Base-by-base conservation (phyloP, 768 basidiomycete species). In the Coprinellus aureogranulatus region DNA sequence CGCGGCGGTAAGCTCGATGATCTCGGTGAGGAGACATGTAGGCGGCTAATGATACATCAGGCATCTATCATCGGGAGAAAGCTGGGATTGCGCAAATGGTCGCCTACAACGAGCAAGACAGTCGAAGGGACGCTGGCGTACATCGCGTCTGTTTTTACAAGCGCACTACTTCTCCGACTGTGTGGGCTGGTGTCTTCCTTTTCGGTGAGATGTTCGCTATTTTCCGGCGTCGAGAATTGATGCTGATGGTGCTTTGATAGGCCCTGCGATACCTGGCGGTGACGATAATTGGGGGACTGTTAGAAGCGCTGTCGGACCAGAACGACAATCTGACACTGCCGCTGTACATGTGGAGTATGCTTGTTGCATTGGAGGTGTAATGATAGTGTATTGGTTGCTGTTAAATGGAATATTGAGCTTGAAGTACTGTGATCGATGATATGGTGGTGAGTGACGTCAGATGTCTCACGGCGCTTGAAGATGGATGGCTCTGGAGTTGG, bases 241-340 rank as follows among this genome's bases (percentile, higher is more conserved):
- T 59, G 44, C 45, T 20, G 42, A 37, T 59, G 40, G 25, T 25
- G 57, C 23, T 25, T 56, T 53, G 59, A 57, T 71, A 95, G 94
- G 81, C 81, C 46, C 61, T 74, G 45, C 79, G 86, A 25, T 98
- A 95, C 70, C 70, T 79, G 14, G 63, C 80, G 45, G 86, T 89
- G 28, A 79, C 87, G 27, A 70, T 73, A n/a, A 67, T 90, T 41
- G 79, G 90, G 3, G 85, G 86, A 2, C 69, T 92, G 42, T 79
- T 98, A 62, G 97, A 99, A 74, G 97, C 94, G 16, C 72, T 94
- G 56, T 93, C 92, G 20, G 88, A 89, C 67, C 97, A 99, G 74
- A 98, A 98, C 72, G 97, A 99, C 74, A 99, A 99, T 73, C 78
- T 99, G 62, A 93, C 92, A 41, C 77, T 99, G 60, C 96, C 97